phyloP scores from a whole-genome alignment of 2,329 filamentous ascomycete species.

The Scleromitrula shiraiana region DNA sequence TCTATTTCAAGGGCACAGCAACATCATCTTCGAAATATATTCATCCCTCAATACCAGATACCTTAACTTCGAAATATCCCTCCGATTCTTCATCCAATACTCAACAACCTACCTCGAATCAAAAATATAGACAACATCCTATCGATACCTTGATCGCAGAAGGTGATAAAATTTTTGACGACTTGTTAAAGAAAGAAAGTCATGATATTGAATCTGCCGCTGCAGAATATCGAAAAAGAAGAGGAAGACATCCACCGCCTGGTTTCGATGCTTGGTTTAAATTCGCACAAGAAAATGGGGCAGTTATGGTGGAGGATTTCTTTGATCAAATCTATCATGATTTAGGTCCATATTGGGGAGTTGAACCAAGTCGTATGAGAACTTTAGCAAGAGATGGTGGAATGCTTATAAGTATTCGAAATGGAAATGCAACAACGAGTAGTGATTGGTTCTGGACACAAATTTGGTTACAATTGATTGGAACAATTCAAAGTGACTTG shows the following conservation, averaged over 20 bases:
- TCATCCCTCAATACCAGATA: background rate
- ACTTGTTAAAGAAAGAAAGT: conserved; percentile 35
- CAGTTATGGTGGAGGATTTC: conserved; percentile 53
- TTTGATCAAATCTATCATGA: conserved; percentile 49
- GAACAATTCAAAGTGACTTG: conserved; percentile 41
- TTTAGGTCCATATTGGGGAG: conserved; percentile 38
- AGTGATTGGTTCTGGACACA: conserved; percentile 36
- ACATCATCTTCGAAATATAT: background rate
- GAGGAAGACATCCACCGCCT: conserved; percentile 54
- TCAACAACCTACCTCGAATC: background rate
- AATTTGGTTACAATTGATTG: conserved; percentile 32
- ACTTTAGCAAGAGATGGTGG: conserved; percentile 47
- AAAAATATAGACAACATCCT: conserved; percentile 30
- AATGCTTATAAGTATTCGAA: conserved; percentile 53
- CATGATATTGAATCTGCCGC: conserved; percentile 39
- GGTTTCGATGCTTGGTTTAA: conserved; percentile 53
- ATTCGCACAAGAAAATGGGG: conserved; percentile 42
- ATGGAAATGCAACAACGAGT: conserved; percentile 41
- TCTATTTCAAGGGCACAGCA: conserved; percentile 12
- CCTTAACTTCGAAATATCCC: background rate
- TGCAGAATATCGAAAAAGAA: conserved; percentile 43
- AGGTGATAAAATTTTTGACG: conserved; percentile 34
- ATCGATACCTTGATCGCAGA: conserved; percentile 38
- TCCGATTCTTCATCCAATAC: background rate
- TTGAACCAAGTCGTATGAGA: conserved; percentile 38